These are phyloP conservation scores for Albizia julibrissin DNA, from an alignment of 306 rosid species.

Conservation along the genomic window DNA sequence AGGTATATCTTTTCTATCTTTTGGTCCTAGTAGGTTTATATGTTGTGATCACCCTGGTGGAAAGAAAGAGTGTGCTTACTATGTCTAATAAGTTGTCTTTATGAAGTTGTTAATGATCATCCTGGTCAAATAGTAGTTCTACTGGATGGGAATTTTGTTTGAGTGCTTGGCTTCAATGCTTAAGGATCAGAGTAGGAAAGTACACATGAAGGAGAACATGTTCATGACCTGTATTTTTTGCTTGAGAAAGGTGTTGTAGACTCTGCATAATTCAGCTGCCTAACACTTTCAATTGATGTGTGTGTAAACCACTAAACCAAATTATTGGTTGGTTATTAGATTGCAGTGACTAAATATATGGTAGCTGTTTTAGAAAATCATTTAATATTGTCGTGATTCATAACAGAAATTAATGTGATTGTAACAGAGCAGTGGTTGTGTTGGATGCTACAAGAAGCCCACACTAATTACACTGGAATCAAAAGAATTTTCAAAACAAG, in stretches of 20 bases:
- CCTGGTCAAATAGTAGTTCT: not conserved
- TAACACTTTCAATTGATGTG: not conserved
- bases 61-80: not conserved
- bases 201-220: not conserved
- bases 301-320: slow-evolving; percentile 8
- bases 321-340: slow-evolving; percentile 22
- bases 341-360: slow-evolving; percentile 22
- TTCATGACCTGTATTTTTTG: not conserved
- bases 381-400: slow-evolving; percentile 43
- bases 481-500: slow-evolving; percentile 35
- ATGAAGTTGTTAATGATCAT: not conserved
- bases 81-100: not conserved
- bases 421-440: slow-evolving; percentile 99
- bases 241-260: not conserved
- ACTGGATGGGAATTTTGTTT: not conserved
- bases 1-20: not conserved
- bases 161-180: not conserved
- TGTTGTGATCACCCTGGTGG: not conserved
- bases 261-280: not conserved
- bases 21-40: not conserved
- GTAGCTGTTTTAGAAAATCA: not conserved
- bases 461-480: slow-evolving; percentile 41
- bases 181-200: not conserved
- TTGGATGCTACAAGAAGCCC: slow-evolving; percentile 70
- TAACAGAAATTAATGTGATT: slow-evolving; percentile 73